A percentile compares a stretch with the other conserved stretches of the same genome.
These are phyloP conservation scores for Colletotrichum lentis DNA, from an alignment of 2,329 filamentous ascomycete genomes.

Conservation along the genomic window DNA sequence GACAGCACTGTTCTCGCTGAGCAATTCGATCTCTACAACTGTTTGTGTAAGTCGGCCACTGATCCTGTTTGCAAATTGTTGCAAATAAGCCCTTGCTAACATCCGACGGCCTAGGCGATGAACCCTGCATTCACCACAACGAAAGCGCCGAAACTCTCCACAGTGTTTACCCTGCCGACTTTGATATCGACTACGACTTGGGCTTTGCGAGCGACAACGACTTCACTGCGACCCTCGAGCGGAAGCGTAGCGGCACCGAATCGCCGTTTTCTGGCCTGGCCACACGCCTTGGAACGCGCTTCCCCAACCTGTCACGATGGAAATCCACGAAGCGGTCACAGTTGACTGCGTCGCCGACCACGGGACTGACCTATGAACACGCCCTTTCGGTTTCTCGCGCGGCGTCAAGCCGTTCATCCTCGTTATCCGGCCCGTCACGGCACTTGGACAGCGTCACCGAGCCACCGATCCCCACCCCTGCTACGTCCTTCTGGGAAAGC, in stretches of 20 bases:
- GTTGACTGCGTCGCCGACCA: conserved; percentile 68
- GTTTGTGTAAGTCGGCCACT: conserved; percentile 71
- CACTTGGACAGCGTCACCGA: conserved; percentile 59
- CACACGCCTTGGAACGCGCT: conserved; percentile 70
- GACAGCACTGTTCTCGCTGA: conserved; percentile 58
- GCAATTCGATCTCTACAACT: conserved; percentile 65
- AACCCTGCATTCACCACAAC: conserved; percentile 66
- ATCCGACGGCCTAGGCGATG: conserved; percentile 60
- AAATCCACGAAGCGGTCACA: conserved; percentile 56
- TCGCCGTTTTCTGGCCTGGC: conserved; percentile 69
- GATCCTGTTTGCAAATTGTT: no score
- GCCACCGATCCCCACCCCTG: conserved; percentile 65
- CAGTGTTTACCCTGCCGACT: conserved; percentile 53
- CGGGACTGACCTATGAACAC: conserved; percentile 84
- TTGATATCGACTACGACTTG: conserved; percentile 69
- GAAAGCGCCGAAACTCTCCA: conserved; percentile 54
- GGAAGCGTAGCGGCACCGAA: conserved; percentile 66
- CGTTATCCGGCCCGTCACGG: conserved; percentile 70
- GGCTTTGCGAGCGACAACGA: conserved; percentile 73
- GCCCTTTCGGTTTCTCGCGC: conserved; percentile 69
- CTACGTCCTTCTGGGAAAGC: conserved; percentile 69
- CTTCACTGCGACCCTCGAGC: conserved; percentile 55
- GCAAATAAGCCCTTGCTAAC: conserved; percentile 36
- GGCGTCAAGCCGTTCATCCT: conserved; percentile 80
- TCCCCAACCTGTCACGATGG: conserved; percentile 62